Evolutionary conservation across 2,329 filamentous ascomycete genomes (phyloP).

Genomic region (Xylariales sp.): DNA sequence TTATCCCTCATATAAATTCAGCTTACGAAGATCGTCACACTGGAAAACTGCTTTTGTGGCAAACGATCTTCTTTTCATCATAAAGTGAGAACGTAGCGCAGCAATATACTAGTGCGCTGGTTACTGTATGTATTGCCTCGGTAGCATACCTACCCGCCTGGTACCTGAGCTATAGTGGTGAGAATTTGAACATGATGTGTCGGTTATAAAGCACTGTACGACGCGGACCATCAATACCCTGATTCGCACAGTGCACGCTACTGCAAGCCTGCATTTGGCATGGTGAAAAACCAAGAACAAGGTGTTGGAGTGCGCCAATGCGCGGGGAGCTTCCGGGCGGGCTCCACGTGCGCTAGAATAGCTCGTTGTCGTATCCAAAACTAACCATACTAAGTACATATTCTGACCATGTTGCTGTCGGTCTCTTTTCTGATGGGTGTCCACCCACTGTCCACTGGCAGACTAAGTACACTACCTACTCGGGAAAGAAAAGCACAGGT

Average conservation of each 20-base stretch:
- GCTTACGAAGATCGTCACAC: background rate
- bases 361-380: constrained; percentile 28
- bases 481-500: background rate
- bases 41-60: constrained; percentile 12
- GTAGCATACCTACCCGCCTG: no score
- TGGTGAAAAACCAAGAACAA: constrained; percentile 35
- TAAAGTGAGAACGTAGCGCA: constrained; percentile 2
- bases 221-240: constrained; percentile 10
- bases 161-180: no score
- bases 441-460: no score
- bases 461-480: background rate
- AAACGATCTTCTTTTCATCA: constrained; percentile 8
- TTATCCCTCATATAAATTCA: no score
- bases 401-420: no score
- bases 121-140: no score
- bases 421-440: no score
- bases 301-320: constrained; percentile 36
- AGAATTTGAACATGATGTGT: background rate
- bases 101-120: background rate
- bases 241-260: constrained; percentile 23
- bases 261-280: constrained; percentile 25
- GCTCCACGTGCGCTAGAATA: constrained; percentile 39
- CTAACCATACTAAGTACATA: background rate
- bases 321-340: constrained; percentile 38
- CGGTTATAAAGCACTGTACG: constrained; percentile 24